Percentiles rank a stretch among this genome's conserved stretches.
phyloP scores from a whole-genome alignment of 108 stramenopile species.

The Cyclotella cryptica region DNA sequence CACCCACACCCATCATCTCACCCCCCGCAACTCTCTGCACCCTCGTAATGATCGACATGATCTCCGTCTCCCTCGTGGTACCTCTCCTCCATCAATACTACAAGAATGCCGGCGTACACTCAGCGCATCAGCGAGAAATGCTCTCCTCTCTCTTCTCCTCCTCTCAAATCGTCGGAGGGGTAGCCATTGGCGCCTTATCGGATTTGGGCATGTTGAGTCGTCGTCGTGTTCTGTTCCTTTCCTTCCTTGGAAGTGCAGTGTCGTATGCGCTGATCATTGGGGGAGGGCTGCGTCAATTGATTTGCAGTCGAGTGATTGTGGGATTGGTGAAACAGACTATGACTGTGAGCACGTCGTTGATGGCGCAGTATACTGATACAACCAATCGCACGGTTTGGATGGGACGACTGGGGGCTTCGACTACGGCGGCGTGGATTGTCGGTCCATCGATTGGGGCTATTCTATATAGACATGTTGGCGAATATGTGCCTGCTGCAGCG shows the following conservation, averaged over 20 bases:
- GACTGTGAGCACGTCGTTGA: conserved; percentile 89
- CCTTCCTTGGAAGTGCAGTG: conserved; percentile 87
- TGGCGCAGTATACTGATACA: conserved; percentile 64
- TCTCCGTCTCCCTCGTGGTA: conserved; percentile 87
- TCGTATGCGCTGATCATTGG: conserved; percentile 81
- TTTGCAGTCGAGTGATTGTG: conserved; percentile 82
- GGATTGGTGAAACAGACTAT: conserved; percentile 95
- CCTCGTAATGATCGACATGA: conserved; percentile 85
- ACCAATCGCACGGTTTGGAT: conserved; percentile 62
- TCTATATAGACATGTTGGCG: conserved; percentile 69
- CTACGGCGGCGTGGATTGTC: conserved; percentile 76
- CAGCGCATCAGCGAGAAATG: conserved; percentile 80
- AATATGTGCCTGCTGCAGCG: conserved; percentile 58
- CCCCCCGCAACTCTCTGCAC: conserved; percentile 42
- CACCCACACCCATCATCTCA: background rate
- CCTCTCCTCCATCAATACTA: conserved; percentile 90
- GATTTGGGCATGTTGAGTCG: conserved; percentile 73
- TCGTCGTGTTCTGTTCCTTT: conserved; percentile 73
- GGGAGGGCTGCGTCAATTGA: conserved; percentile 64
- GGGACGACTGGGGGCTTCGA: conserved; percentile 67
- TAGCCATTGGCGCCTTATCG: conserved; percentile 78
- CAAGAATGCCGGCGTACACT: conserved; percentile 67
- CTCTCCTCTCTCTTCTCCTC: conserved; percentile 84
- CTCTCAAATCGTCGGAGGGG: conserved; percentile 89
- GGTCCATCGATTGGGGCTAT: conserved; percentile 81